These are phyloP conservation scores for Pichia nanzhaoensis DNA, from an alignment of 805 yeast species.

Conservation along the genomic window DNA sequence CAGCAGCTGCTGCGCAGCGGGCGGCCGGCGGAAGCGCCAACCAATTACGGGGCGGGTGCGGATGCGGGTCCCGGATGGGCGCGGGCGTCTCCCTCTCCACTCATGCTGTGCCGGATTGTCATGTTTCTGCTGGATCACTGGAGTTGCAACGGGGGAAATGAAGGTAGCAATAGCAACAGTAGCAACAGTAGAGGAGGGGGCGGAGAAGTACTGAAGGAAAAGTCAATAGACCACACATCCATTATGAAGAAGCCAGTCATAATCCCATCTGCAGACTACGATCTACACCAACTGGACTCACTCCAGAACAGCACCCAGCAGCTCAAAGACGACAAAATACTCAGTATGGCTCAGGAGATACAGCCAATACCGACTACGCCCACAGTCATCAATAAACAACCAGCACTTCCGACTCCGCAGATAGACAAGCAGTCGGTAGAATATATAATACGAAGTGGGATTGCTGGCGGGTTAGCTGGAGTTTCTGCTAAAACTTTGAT, in stretches of 20 bases:
- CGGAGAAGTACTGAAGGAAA: too few species aligned
- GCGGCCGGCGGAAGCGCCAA: too few species aligned
- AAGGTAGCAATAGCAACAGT: neutral
- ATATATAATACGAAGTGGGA: conserved; percentile 75
- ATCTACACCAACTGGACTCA: conserved; percentile 5
- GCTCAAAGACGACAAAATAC: neutral
- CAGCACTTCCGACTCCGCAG: neutral
- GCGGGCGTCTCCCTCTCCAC: neutral
- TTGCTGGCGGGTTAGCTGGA: conserved; percentile 95
- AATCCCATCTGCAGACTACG: conserved; percentile 8
- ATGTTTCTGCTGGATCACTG: too few species aligned
- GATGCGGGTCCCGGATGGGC: neutral
- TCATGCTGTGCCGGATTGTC: too few species aligned
- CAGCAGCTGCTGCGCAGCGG: too few species aligned
- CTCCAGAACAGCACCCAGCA: neutral
- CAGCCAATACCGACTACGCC: conserved; percentile 2
- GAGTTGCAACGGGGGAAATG: neutral
- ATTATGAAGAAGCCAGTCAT: conserved; percentile 8
- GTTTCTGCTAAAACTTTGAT: conserved; percentile 92
- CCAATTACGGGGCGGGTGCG: neutral
- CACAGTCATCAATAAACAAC: neutral
- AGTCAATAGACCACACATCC: too few species aligned
- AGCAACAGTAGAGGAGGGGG: too few species aligned
- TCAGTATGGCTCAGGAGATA: neutral
- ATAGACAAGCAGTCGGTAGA: conserved; percentile 68